Percentiles rank a stretch among this genome's conserved stretches.
Conservation (phyloP, 176 grass and related monocot genomes). For the Rhynchospora tenuis region DNA sequence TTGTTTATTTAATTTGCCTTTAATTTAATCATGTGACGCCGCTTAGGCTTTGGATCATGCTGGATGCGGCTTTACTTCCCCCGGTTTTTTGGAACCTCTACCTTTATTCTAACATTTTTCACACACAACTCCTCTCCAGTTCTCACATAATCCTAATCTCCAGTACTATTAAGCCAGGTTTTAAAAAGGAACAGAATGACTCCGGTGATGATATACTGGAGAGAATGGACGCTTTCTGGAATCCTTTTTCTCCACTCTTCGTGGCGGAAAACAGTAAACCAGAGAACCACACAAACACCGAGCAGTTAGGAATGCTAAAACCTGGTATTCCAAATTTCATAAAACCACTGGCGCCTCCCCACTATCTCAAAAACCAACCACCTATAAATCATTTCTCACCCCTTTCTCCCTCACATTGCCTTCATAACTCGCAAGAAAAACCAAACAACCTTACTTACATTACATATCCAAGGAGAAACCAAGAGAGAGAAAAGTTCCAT, state of each 20-base stretch:
- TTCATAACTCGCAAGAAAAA: neutral
- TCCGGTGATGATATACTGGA: too few relatives aligned
- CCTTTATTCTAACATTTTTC: too few relatives aligned
- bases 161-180: too few relatives aligned
- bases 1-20: neutral
- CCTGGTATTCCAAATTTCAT: neutral
- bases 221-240: neutral
- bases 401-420: neutral
- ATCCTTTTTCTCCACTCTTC: neutral
- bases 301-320: neutral
- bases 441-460: neutral
- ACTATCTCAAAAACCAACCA: neutral
- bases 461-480: neutral
- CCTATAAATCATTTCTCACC: slow-evolving; percentile 1
- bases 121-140: neutral
- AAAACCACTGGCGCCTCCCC: slow-evolving; percentile 14
- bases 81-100: neutral
- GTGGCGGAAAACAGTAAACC: neutral
- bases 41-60: neutral
- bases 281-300: neutral
- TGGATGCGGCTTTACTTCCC: neutral
- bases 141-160: neutral
- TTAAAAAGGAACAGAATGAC: too few relatives aligned
- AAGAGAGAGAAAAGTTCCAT: neutral
- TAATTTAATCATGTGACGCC: neutral